phyloP scores from a whole-genome alignment of 352 stramenopile species.

The Globisporangium uncinulatum region DNA sequence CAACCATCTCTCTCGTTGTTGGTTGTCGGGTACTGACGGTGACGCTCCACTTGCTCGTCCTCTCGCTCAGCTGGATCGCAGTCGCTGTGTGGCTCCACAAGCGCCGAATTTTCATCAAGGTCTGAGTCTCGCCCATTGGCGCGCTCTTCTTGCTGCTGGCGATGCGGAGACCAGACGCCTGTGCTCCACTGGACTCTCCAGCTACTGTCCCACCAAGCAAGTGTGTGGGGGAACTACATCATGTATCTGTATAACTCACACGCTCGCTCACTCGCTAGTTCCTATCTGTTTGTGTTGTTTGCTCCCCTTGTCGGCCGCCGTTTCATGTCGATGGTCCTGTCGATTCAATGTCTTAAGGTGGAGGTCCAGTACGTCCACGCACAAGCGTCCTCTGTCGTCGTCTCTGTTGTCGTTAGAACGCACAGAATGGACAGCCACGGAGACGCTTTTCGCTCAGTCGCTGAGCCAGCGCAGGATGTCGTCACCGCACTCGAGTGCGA shows the following conservation, averaged over 20 bases:
- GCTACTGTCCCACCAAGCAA: too few relatives aligned
- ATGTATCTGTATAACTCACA: too few relatives aligned
- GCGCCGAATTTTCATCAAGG: constrained; percentile 19
- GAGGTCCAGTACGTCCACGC: neutral
- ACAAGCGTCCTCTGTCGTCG: neutral
- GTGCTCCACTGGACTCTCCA: too few relatives aligned
- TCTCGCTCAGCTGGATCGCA: constrained; percentile 23
- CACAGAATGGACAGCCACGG: neutral
- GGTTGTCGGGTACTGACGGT: constrained; percentile 1
- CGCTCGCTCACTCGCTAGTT: too few relatives aligned
- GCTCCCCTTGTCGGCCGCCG: too few relatives aligned
- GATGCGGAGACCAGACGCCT: too few relatives aligned
- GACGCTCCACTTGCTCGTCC: neutral
- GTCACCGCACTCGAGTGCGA: neutral
- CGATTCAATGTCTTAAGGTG: too few relatives aligned
- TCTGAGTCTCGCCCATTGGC: constrained; percentile 8
- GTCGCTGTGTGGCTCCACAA: constrained; percentile 31
- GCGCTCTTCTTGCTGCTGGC: too few relatives aligned
- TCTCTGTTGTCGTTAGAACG: neutral
- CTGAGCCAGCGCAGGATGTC: constrained; percentile 4
- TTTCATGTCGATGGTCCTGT: too few relatives aligned
- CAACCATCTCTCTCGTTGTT: constrained; percentile 1
- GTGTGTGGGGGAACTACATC: too few relatives aligned
- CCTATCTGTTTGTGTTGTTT: too few relatives aligned
- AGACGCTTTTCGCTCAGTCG: neutral